Evolutionary conservation across 768 basidiomycete species (phyloP).

Genomic region (Termitomyces sp.): DNA sequence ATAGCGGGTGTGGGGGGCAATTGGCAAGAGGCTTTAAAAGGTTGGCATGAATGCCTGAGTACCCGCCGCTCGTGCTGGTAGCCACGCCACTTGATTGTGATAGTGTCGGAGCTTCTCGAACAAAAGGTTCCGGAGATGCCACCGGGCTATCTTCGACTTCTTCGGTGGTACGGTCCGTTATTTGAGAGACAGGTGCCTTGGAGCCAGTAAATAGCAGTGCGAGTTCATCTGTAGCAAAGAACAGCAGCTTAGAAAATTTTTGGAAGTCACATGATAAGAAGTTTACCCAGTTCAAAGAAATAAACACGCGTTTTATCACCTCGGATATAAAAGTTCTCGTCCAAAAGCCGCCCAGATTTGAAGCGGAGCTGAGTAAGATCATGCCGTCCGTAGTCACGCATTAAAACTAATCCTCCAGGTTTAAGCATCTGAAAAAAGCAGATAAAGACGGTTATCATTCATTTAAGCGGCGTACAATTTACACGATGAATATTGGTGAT

Average conservation of each 20-base stretch:
- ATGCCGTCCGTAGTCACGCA: conserved; percentile 93
- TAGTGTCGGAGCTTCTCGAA: conserved; percentile 1
- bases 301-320: conserved; percentile 98
- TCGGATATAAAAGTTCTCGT: conserved; percentile 93
- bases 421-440: conserved; percentile 65
- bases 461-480: conserved; percentile 12
- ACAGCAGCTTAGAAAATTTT: background rate
- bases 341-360: conserved; percentile 79
- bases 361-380: conserved; percentile 95
- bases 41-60: conserved; percentile 28
- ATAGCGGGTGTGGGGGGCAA: conserved; percentile 53
- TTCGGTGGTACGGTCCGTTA: conserved; percentile 23
- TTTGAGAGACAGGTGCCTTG: conserved; percentile 27
- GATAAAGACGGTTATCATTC: background rate
- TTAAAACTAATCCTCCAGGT: conserved; percentile 76
- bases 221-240: conserved; percentile 54
- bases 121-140: conserved; percentile 1
- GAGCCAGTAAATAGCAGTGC: conserved; percentile 74
- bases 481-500: conserved; percentile 77
- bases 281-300: conserved; percentile 84
- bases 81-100: background rate
- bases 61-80: background rate
- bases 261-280: background rate
- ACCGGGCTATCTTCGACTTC: conserved; percentile 22
- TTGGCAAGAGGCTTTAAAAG: conserved; percentile 27